These are phyloP conservation scores for Euryodendron excelsum DNA, from an alignment of 148 eudicot species.

Conservation along the genomic window DNA sequence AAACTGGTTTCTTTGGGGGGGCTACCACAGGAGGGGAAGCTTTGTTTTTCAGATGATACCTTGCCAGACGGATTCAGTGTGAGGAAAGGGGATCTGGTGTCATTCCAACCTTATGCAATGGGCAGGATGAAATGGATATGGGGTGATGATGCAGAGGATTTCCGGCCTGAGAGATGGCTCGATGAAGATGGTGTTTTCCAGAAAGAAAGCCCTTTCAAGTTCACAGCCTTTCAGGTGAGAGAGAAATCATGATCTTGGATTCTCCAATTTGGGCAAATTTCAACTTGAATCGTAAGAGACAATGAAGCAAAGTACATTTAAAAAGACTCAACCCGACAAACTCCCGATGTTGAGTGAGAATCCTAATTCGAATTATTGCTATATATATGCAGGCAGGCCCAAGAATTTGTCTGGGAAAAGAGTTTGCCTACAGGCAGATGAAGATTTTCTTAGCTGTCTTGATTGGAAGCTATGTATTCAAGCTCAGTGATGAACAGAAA, in stretches of 20 bases:
- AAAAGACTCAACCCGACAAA: too few species aligned
- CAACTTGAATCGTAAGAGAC: too few species aligned
- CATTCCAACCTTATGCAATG: conserved; percentile 23
- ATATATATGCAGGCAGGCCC: conserved; percentile 42
- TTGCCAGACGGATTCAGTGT: conserved; percentile 18
- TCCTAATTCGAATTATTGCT: background rate
- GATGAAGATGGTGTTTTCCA: conserved; percentile 17
- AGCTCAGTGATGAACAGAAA: conserved; percentile 42
- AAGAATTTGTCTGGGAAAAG: conserved; percentile 53
- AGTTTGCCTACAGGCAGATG: conserved; percentile 64
- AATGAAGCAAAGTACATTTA: too few species aligned
- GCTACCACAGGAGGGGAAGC: conserved; percentile 14
- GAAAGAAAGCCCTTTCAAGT: conserved; percentile 22
- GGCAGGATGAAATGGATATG: conserved; percentile 29
- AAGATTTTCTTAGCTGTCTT: conserved; percentile 51
- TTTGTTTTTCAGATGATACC: conserved; percentile 17
- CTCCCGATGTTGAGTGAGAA: background rate
- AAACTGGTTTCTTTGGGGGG: too few species aligned
- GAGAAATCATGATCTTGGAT: background rate
- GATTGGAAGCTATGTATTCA: conserved; percentile 41
- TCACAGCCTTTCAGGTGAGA: conserved; percentile 30
- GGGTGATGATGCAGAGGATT: conserved; percentile 29
- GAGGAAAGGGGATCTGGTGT: conserved; percentile 18
- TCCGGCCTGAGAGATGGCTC: conserved; percentile 24
- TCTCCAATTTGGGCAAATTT: too few species aligned